Conservation (phyloP, 2,329 filamentous ascomycete species). For the Aureobasidium lini region DNA sequence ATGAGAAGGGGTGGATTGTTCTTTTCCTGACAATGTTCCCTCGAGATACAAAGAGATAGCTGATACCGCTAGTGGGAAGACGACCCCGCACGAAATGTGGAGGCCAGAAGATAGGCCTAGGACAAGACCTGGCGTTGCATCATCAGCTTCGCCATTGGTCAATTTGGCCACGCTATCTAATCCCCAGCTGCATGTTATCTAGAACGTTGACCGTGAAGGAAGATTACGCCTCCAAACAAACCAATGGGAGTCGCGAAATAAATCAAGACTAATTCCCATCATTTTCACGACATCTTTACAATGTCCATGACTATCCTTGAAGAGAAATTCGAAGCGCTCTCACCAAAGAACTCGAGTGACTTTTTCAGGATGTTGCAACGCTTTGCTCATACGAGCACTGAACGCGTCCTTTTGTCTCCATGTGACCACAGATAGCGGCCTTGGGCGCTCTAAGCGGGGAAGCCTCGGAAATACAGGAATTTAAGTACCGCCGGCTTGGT, state of each 20-base stretch:
- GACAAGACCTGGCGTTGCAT: conserved; percentile 9
- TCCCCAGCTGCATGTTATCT: conserved; percentile 7
- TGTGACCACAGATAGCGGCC: conserved; percentile 2
- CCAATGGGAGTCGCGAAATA: background rate
- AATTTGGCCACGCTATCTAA: background rate
- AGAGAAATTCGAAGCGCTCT: background rate
- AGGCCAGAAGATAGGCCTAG: conserved; percentile 2
- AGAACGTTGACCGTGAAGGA: background rate
- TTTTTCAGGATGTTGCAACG: background rate
- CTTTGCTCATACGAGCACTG: background rate
- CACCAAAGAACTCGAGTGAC: background rate
- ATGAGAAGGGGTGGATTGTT: background rate
- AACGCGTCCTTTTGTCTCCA: background rate
- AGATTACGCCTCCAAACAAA: background rate
- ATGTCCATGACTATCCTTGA: background rate
- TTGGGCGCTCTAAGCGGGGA: background rate
- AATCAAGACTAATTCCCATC: background rate
- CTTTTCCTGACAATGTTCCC: conserved; percentile 6
- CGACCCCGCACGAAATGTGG: conserved; percentile 7
- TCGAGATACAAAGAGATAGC: conserved; percentile 5
- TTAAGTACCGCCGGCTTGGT: background rate
- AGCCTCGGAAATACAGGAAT: conserved; percentile 1
- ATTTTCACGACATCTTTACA: background rate
- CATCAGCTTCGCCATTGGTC: conserved; percentile 11
- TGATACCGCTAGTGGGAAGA: background rate